phyloP scores from a whole-genome alignment of 345 rosid genomes.

The Salix arbutifolia region DNA sequence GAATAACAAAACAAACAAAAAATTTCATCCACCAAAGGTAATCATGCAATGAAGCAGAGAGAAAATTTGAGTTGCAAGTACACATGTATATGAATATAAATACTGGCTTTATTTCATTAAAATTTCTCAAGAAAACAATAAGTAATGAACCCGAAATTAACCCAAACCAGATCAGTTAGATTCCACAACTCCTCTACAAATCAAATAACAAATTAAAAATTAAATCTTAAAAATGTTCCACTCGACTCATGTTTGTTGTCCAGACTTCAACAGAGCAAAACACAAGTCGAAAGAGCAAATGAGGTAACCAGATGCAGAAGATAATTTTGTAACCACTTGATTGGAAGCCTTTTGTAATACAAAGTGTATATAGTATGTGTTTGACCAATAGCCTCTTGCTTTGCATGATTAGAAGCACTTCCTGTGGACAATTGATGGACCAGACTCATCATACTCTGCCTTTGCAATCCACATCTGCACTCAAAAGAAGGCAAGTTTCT shows the following conservation, averaged over 20 bases:
- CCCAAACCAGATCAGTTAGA: slow-evolving; percentile 36
- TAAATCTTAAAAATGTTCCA: not conserved
- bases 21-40: not conserved
- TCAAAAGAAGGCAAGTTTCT: slow-evolving; percentile 7
- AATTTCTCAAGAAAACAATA: slow-evolving; percentile 2
- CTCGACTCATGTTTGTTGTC: slow-evolving; percentile 10
- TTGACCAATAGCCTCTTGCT: slow-evolving; percentile 15
- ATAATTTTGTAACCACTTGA: slow-evolving; percentile 22
- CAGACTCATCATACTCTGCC: slow-evolving; percentile 65
- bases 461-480: slow-evolving; percentile 73
- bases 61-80: not conserved
- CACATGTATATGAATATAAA: not conserved
- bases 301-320: not conserved
- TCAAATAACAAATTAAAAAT: slow-evolving; percentile 12
- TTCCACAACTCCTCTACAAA: slow-evolving; percentile 25
- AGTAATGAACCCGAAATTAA: slow-evolving; percentile 28
- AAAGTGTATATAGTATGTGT: slow-evolving; percentile 17
- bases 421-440: slow-evolving; percentile 68
- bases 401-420: slow-evolving; percentile 50
- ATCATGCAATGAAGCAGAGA: not conserved
- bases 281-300: not conserved
- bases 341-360: slow-evolving; percentile 15
- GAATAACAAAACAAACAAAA: not conserved
- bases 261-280: slow-evolving; percentile 19
- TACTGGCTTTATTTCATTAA: slow-evolving; percentile 15